phyloP scores from a whole-genome alignment of 495 filamentous ascomycete species.

The Aspergillus heteromorphus region DNA sequence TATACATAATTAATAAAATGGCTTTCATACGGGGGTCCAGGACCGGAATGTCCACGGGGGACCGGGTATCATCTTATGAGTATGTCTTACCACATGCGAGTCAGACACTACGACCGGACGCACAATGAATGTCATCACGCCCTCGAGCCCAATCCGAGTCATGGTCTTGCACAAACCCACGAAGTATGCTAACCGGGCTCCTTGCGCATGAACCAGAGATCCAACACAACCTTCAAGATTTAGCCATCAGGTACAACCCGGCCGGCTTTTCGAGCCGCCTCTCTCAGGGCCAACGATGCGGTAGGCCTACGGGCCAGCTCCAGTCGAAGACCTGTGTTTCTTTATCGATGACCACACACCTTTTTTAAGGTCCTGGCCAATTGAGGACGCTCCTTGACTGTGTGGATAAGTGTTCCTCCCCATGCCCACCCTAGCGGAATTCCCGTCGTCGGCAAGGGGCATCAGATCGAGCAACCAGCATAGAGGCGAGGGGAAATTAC shows the following conservation, averaged over 20 bases:
- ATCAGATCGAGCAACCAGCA: no score
- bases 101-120: not conserved
- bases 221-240: no score
- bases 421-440: no score
- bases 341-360: no score
- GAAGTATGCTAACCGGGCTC: not conserved
- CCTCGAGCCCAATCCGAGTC: not conserved
- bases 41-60: not conserved
- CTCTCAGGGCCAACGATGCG: no score
- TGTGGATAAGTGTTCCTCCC: no score
- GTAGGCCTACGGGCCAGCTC: no score
- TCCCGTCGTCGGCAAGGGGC: no score
- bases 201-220: not conserved
- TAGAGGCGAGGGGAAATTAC: not conserved
- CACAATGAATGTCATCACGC: not conserved
- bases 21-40: not conserved
- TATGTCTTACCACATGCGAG: not conserved
- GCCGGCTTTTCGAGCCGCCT: not conserved
- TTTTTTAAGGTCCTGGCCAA: no score
- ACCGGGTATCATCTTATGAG: not conserved
- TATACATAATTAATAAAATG: not conserved
- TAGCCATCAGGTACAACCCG: no score
- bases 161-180: not conserved
- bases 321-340: no score
- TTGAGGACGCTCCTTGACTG: no score